phyloP scores from a whole-genome alignment of 192 early-diverging fungal species.

The Gigaspora rosea region DNA sequence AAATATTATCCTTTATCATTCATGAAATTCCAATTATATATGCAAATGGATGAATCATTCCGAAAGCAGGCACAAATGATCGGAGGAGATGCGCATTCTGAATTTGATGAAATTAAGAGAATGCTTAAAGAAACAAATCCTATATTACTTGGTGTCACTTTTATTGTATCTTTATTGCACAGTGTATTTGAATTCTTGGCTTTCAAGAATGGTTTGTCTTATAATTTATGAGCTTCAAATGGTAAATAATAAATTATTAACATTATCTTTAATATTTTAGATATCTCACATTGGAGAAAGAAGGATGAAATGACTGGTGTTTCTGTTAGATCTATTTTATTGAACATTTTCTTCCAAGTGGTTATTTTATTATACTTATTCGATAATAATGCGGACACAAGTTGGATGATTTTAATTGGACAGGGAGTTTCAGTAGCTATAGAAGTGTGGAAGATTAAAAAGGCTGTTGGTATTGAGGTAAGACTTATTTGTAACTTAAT shows the following conservation, averaged over 20 bases:
- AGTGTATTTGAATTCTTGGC: constrained; percentile 89
- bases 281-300: constrained; percentile 88
- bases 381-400: constrained; percentile 81
- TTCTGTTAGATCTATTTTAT: constrained; percentile 76
- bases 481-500: neutral
- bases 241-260: neutral
- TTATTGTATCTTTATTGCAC: constrained; percentile 79
- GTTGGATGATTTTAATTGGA: constrained; percentile 82
- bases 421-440: constrained; percentile 80
- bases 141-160: constrained; percentile 71
- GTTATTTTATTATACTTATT: constrained; percentile 86
- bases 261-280: constrained; percentile 41
- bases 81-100: constrained; percentile 49
- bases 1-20: constrained; percentile 64
- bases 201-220: constrained; percentile 82
- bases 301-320: constrained; percentile 81
- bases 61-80: constrained; percentile 60
- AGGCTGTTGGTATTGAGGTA: constrained; percentile 76
- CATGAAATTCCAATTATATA: constrained; percentile 76
- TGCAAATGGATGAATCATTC: constrained; percentile 68
- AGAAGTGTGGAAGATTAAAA: constrained; percentile 91
- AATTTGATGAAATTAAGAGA: constrained; percentile 83
- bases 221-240: constrained; percentile 22
- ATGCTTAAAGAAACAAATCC: constrained; percentile 93
- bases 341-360: constrained; percentile 82